Evolutionary conservation across 768 basidiomycete genomes (phyloP).

Genomic region (Sporobolomyces phaffii): DNA sequence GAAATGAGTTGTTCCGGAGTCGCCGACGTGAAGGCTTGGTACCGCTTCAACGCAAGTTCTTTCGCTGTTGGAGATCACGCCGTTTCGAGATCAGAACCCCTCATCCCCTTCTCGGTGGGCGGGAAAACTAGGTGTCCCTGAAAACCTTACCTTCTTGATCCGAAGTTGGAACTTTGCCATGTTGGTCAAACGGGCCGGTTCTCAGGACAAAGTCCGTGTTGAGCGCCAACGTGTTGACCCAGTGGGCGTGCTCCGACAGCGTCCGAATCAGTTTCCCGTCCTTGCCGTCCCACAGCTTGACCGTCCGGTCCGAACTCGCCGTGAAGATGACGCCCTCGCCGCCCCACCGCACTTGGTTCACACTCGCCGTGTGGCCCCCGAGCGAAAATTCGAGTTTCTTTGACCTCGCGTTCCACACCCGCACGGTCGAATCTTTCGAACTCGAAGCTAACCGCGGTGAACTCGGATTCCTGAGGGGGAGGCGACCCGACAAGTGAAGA

Average conservation of each 20-base stretch:
- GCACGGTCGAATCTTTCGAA: conserved; percentile 91
- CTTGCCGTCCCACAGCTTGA: conserved; percentile 88
- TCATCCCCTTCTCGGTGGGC: too few species aligned
- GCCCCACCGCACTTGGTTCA: conserved; percentile 94
- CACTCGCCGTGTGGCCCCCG: conserved; percentile 86
- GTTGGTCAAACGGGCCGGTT: conserved; percentile 91
- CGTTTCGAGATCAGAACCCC: too few species aligned
- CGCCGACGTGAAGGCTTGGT: conserved; percentile 53
- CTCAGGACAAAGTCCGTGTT: conserved; percentile 92
- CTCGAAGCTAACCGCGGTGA: conserved; percentile 84
- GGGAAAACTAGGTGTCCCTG: too few species aligned
- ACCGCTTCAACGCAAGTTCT: conserved; percentile 67
- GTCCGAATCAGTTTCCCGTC: conserved; percentile 72
- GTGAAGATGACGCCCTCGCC: conserved; percentile 89
- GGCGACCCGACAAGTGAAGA: too few species aligned
- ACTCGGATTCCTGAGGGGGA: conserved; percentile 56
- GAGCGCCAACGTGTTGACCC: conserved; percentile 93
- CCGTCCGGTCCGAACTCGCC: conserved; percentile 86
- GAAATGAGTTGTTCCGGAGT: conserved; percentile 80
- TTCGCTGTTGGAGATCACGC: too few species aligned
- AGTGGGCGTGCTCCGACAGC: conserved; percentile 92
- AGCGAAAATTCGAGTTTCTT: conserved; percentile 73
- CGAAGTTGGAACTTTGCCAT: conserved; percentile 65
- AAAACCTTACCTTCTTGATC: conserved; percentile 69
- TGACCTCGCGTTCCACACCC: conserved; percentile 78